Base-by-base conservation (phyloP, 805 yeast species). In the Kodamaea lidongshanica region DNA sequence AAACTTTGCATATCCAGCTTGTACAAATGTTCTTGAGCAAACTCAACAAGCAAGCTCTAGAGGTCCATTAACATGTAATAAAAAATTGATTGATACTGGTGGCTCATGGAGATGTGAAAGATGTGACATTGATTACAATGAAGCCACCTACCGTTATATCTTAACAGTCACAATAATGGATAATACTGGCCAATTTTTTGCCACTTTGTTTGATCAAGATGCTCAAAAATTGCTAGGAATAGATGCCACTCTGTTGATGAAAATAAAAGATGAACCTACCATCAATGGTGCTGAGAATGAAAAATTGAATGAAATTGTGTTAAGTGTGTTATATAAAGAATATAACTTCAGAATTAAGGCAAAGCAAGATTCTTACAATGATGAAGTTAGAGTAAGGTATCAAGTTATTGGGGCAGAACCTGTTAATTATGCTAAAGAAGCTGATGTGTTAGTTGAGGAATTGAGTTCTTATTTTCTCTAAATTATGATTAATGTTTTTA, bases 51-150 rank as follows among this genome's bases (percentile, higher is more conserved):
- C 38, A 20, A 76, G 71, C 23, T 14, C 35, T 4, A 32, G 37
- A 12, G 38, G 34, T 16, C 29, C 33, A 6, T 28, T 24, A 13
- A 35, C 55, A 5, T 92, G 98, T 65, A 79, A 79, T 52, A 78
- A 87, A 50, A 92, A 92, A 58, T 85, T 87, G 17, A 61, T 81
- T 25, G 84, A 84, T 48, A 66, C 74, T 18, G 64, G 58, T 40
- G 85, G 81, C 9, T 65, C 78, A 11, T 88, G 95, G 95, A 75
- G 94, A 55, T 92, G 98, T 65, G 97, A 88, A 53, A 81, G 80
- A 54, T 88, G 97, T 69, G 79, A 84, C 46, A 64, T 72, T 33
- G 72, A 72, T 39, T 79, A 74, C 49, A 65, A 70, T 2, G 69
- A 66, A 27, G 96, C 97, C 12, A 62, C 69, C 28, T 78, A 83